Evolutionary conservation across 202 grass and related monocot genomes (phyloP).

Genomic region (Thinopyrum obtusiflorum): DNA sequence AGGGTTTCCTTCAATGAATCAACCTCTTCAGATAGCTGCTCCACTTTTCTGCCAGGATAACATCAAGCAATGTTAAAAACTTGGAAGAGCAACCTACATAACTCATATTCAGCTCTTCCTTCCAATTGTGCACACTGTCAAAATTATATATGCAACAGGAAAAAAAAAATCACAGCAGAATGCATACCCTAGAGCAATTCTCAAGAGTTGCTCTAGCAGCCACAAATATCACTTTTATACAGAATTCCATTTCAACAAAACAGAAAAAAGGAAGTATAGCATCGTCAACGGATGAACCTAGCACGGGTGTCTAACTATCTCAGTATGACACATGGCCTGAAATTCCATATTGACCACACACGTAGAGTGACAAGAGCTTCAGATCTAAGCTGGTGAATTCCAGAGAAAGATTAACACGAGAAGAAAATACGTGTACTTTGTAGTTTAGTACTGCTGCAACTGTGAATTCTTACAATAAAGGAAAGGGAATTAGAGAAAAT

Average conservation of each 20-base stretch:
- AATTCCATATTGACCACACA: neutral
- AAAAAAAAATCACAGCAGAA: neutral
- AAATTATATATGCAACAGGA: slow-evolving; percentile 6
- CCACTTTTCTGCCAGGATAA: slow-evolving; percentile 77
- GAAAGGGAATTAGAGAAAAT: neutral
- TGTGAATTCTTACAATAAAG: neutral
- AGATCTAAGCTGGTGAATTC: neutral
- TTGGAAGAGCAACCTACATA: slow-evolving; percentile 6
- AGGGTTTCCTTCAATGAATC: slow-evolving; percentile 82
- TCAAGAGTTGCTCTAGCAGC: neutral
- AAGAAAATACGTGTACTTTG: neutral
- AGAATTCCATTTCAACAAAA: neutral
- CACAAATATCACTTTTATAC: neutral
- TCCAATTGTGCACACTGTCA: neutral
- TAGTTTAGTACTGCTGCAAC: neutral
- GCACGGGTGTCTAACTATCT: neutral
- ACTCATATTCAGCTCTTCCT: neutral
- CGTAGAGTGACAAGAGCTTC: neutral
- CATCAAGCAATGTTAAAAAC: slow-evolving; percentile 28
- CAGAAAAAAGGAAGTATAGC: neutral
- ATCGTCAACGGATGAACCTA: neutral
- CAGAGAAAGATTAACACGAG: slow-evolving; percentile 4
- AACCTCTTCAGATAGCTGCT: slow-evolving; percentile 80
- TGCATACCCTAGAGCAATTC: neutral
- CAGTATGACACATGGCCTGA: neutral